A percentile compares a stretch with the other conserved stretches of the same genome.
Conservation (phyloP, 208 protist genomes). For the Plasmodiophora brassicae region DNA sequence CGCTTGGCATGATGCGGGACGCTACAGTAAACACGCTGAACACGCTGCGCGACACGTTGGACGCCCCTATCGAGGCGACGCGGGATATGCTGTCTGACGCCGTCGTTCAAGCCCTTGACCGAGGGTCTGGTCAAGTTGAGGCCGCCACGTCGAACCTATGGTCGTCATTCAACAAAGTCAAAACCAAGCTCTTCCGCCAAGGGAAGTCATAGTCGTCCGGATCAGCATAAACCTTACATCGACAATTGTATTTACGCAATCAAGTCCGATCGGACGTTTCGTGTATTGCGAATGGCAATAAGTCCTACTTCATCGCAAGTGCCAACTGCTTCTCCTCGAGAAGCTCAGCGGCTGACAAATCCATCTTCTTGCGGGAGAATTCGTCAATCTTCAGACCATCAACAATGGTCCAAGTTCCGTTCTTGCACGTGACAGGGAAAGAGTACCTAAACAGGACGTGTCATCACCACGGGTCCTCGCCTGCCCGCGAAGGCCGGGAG, state of each 20-base stretch:
- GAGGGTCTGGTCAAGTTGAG: background rate
- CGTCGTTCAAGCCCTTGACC: background rate
- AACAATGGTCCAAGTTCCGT: background rate
- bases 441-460: background rate
- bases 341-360: background rate
- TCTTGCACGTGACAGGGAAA: background rate
- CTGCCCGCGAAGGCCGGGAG: background rate
- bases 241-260: too few relatives aligned
- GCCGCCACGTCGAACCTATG: background rate
- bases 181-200: background rate
- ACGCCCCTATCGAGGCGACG: background rate
- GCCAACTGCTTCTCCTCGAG: slow-evolving; percentile 25
- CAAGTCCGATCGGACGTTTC: too few relatives aligned
- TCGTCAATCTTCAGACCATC: slow-evolving; percentile 5
- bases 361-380: background rate
- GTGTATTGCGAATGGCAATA: too few relatives aligned
- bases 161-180: background rate
- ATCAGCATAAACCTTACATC: too few relatives aligned
- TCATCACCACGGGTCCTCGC: background rate
- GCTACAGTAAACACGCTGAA: background rate
- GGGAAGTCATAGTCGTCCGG: too few relatives aligned
- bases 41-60: background rate
- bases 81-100: background rate
- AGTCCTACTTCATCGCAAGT: slow-evolving; percentile 15
- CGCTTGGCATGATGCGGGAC: background rate